Evolutionary conservation across 257 asterid genomes (phyloP), one percentile per base, ranked within the genome.

Genomic region (Nicotiana knightiana): DNA sequence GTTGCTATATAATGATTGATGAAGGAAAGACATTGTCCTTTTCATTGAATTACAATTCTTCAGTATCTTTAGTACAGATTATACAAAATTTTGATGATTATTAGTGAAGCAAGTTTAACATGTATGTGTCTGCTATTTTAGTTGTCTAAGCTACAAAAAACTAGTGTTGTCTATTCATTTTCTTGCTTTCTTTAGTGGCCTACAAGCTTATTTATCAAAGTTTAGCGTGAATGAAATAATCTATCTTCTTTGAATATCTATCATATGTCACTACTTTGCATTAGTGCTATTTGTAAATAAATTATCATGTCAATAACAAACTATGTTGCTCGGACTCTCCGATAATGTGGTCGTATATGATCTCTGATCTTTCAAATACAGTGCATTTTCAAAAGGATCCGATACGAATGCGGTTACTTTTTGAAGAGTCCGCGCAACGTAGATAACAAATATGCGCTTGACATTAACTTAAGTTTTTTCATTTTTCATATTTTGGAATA

Each of bases 161-260:
- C 54, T 67, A 37, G 57, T 68, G 73, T 66, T 66, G 48, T 65
- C 71, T 65, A 65, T 32, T 65, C 71, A 33, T 15, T 33, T 15
- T 30, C 43, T 65, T 8, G 70, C 53, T 57, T 77, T 81, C 79
- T 61, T 80, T 77, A 79, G 43, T 32, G 30, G 39, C 76, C 86
- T 7, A 59, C 48, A 28, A 53, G 9, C 71, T 17, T 18, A 53
- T 4, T 77, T 16, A 77, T 77, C 57, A 3, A 26, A 32, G 15
- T 32, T 33, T 66, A 65, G 73, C 15, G 7, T 63, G n/a, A 28
- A 28, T 64, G 39, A 64, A 16, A 17, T 55, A 55, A 16, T 55
- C n/a, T 13, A 4, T 55, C 57, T 51, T 51, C 57, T 51, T 51
- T 51, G 17, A 51, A 51, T 51, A 16, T 51, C 13, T 53, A 53